These are phyloP conservation scores for Rhododendron ovatum DNA, from an alignment of 148 eudicot species.

Conservation along the genomic window DNA sequence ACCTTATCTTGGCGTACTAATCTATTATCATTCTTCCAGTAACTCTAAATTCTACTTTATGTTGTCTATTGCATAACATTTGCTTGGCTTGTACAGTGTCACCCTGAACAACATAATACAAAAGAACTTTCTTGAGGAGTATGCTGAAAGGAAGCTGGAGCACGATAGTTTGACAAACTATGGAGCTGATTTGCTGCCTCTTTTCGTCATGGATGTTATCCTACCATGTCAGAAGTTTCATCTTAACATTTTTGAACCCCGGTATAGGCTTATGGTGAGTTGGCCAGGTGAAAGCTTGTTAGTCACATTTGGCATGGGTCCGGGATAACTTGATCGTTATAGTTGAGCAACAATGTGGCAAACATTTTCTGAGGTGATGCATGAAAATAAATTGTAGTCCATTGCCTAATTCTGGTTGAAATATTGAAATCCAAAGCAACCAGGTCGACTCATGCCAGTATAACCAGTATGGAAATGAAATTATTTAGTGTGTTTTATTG, in stretches of 20 bases:
- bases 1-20: neutral
- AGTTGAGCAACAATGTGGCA: neutral
- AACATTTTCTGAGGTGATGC: neutral
- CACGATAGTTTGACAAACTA: constrained; percentile 55
- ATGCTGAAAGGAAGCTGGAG: constrained; percentile 84
- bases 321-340: neutral
- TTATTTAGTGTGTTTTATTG: neutral
- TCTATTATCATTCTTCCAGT: neutral
- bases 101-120: constrained; percentile 90
- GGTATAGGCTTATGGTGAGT: constrained; percentile 98
- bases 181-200: constrained; percentile 85
- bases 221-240: constrained; percentile 86
- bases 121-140: constrained; percentile 85
- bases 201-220: constrained; percentile 96
- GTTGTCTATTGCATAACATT: constrained; percentile 3
- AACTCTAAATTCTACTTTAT: neutral
- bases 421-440: constrained; percentile 6
- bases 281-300: constrained; percentile 5
- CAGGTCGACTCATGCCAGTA: neutral
- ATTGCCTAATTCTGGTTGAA: neutral
- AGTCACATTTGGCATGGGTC: neutral
- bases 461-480: neutral
- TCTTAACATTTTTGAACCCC: constrained; percentile 97
- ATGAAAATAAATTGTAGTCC: neutral
- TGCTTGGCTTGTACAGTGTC: constrained; percentile 55